Evolutionary conservation across 2,329 filamentous ascomycete species (phyloP).

Genomic region (Bipolaris zeicola): DNA sequence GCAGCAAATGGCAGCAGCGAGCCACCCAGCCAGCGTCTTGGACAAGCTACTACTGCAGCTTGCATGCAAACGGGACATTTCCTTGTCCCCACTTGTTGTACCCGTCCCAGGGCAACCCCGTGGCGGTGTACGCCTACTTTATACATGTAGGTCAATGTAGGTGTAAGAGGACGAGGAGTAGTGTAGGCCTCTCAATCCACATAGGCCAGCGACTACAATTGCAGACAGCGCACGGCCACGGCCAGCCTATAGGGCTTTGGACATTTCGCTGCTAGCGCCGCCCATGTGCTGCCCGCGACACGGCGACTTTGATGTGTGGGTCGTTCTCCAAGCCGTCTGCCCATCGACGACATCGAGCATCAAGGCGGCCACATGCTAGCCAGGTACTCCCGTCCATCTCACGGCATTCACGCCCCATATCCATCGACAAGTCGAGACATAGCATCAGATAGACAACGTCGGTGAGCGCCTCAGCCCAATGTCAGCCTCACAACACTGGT

Average conservation of each 20-base stretch:
- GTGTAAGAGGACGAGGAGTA: no score
- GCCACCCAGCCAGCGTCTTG: conserved; percentile 29
- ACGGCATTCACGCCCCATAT: conserved; percentile 14
- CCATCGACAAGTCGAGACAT: conserved; percentile 8
- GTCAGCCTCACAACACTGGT: conserved; percentile 13
- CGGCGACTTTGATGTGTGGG: conserved; percentile 28
- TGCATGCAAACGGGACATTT: conserved; percentile 26
- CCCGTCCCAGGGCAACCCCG: conserved; percentile 32
- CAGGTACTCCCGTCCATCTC: conserved; percentile 19
- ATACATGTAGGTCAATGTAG: no score
- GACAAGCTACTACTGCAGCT: conserved; percentile 42
- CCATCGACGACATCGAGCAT: conserved; percentile 24
- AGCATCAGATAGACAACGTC: neutral
- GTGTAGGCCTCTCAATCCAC: no score
- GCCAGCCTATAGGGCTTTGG: conserved; percentile 27
- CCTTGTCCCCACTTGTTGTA: conserved; percentile 32
- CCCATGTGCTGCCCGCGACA: conserved; percentile 13
- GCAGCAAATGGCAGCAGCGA: conserved; percentile 27
- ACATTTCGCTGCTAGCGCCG: conserved; percentile 11
- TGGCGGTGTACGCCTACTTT: conserved; percentile 31
- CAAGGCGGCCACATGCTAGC: conserved; percentile 7
- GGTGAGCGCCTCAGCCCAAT: conserved; percentile 1
- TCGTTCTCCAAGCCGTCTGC: conserved; percentile 8
- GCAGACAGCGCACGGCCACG: conserved; percentile 33
- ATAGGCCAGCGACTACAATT: conserved; percentile 29